Evolutionary conservation across 345 rosid genomes (phyloP).

Genomic region (Salix koriyanagi): DNA sequence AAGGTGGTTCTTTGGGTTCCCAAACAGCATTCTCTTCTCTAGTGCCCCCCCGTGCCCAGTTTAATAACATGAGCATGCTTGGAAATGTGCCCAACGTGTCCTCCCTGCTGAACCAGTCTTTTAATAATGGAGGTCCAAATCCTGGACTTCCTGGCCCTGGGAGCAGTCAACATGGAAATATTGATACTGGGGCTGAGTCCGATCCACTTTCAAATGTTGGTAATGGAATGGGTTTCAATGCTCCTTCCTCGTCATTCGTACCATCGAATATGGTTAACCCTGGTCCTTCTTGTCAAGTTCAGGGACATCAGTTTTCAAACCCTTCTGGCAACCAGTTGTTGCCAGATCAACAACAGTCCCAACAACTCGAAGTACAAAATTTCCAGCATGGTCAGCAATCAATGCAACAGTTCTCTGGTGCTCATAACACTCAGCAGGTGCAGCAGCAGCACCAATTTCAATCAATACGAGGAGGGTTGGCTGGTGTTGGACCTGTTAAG

Average conservation of each 20-base stretch:
- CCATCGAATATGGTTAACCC: conserved; percentile 61
- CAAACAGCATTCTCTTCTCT: conserved; percentile 64
- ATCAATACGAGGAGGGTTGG: conserved; percentile 55
- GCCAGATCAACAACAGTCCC: conserved; percentile 69
- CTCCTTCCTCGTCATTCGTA: conserved; percentile 53
- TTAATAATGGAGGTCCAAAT: conserved; percentile 67
- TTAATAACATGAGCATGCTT: conserved; percentile 65
- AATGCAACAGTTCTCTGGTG: conserved; percentile 56
- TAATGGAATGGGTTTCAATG: conserved; percentile 59
- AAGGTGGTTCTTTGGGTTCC: conserved; percentile 68
- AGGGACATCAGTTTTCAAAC: conserved; percentile 69
- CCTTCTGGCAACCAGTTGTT: conserved; percentile 55
- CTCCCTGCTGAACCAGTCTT: conserved; percentile 78
- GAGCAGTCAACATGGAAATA: conserved; percentile 48
- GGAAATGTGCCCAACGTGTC: conserved; percentile 74
- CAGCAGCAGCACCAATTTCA: conserved; percentile 74
- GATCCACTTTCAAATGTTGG: conserved; percentile 66
- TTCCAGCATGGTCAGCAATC: conserved; percentile 77
- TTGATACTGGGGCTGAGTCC: conserved; percentile 72
- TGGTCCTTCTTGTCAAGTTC: conserved; percentile 65
- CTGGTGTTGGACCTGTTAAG: conserved; percentile 73
- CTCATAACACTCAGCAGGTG: conserved; percentile 43
- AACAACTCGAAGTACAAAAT: conserved; percentile 57
- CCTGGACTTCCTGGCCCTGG: conserved; percentile 49
- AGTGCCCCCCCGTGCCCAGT: conserved; percentile 69